phyloP scores from a whole-genome alignment of 768 basidiomycete genomes.

The Royoungia palumana region DNA sequence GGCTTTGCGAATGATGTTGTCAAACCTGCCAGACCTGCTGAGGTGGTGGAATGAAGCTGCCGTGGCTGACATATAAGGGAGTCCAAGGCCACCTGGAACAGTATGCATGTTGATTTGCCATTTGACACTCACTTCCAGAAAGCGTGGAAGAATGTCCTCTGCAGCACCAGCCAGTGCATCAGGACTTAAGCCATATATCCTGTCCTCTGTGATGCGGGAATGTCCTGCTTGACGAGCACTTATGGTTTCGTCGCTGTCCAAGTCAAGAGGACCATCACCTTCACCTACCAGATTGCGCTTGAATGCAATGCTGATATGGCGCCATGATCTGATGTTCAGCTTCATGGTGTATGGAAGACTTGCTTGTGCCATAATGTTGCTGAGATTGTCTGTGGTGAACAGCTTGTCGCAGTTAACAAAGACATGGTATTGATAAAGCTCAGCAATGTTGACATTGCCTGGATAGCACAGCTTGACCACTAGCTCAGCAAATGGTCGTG shows the following conservation, averaged over 20 bases:
- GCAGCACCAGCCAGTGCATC: constrained; percentile 14
- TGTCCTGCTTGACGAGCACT: constrained; percentile 29
- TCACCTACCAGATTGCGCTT: constrained; percentile 5
- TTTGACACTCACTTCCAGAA: constrained; percentile 18
- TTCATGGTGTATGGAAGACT: background rate
- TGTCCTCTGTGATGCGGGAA: constrained; percentile 19
- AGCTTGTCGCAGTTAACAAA: background rate
- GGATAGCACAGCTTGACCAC: constrained; percentile 1
- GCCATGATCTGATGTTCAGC: constrained; percentile 6
- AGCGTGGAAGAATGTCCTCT: constrained; percentile 27
- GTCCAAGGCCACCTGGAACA: background rate
- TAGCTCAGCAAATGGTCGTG: constrained; percentile 13
- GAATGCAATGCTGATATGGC: constrained; percentile 26
- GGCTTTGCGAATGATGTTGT: too few species aligned
- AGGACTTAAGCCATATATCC: constrained; percentile 28
- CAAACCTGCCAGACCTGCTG: too few species aligned
- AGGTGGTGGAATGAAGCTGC: too few species aligned
- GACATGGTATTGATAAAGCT: background rate
- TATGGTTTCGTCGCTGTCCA: constrained; percentile 9
- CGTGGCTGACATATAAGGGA: background rate
- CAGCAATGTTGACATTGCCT: background rate
- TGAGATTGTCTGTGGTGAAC: background rate
- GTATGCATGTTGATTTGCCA: background rate
- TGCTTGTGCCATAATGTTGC: background rate
- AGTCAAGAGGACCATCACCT: background rate